Percentiles rank a stretch among this genome's conserved stretches.
phyloP scores from a whole-genome alignment of 768 basidiomycete genomes.

The Brasilioporus rufonigricans region DNA sequence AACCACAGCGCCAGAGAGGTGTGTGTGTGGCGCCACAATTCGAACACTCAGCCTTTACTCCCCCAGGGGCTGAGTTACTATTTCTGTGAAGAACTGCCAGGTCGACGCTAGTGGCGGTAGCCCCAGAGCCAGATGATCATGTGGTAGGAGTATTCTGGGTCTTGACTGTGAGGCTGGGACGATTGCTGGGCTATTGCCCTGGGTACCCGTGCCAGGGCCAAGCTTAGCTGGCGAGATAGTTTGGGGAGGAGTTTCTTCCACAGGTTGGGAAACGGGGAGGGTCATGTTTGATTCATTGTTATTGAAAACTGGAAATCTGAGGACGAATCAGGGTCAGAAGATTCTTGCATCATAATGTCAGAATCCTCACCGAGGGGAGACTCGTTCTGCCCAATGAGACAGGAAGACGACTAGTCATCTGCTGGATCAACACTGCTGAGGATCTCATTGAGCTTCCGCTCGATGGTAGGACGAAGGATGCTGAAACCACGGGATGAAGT shows the following conservation, averaged over 20 bases:
- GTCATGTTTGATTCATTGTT: conserved; percentile 4
- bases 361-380: conserved; percentile 6
- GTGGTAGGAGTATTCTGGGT: too few species aligned
- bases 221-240: conserved; percentile 55
- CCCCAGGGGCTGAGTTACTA: too few species aligned
- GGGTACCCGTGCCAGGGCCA: conserved; percentile 51
- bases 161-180: conserved; percentile 65
- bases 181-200: conserved; percentile 43
- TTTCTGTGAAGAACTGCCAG: conserved; percentile 39
- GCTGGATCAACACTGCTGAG: conserved; percentile 37
- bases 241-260: conserved; percentile 40
- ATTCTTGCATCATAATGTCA: conserved; percentile 31
- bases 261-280: conserved; percentile 35
- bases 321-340: conserved; percentile 6
- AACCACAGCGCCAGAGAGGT: too few species aligned
- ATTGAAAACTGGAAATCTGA: conserved; percentile 9
- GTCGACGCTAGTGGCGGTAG: conserved; percentile 60
- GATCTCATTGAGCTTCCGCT: conserved; percentile 81
- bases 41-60: too few species aligned
- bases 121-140: too few species aligned
- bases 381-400: conserved; percentile 7
- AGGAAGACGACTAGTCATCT: conserved; percentile 14
- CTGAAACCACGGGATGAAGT: too few species aligned
- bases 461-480: conserved; percentile 78
- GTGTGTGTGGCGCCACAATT: too few species aligned